Conservation (phyloP, 106 monocot genomes). For the Apostasia ramifera region DNA sequence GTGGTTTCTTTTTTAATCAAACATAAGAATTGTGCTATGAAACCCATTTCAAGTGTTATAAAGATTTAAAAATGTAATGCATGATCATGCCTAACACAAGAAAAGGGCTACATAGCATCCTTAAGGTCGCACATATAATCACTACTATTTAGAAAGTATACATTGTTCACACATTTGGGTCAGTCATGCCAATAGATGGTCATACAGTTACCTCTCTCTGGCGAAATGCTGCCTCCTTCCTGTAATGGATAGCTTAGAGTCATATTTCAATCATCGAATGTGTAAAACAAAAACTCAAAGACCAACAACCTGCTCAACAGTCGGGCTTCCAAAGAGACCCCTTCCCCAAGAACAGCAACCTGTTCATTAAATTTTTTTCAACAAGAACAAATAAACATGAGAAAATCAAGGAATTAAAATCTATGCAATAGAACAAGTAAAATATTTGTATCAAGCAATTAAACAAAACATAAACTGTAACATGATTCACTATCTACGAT, state of each 20-base stretch:
- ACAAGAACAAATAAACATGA: neutral
- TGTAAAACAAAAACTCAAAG: neutral
- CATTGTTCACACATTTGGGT: neutral
- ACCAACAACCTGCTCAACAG: constrained; percentile 69
- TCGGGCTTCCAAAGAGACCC: constrained; percentile 81
- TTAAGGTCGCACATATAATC: neutral
- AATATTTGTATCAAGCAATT: too few relatives aligned
- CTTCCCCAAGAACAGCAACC: constrained; percentile 97
- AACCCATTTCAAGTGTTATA: too few relatives aligned
- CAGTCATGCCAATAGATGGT: neutral
- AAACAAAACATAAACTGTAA: too few relatives aligned
- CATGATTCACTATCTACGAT: too few relatives aligned
- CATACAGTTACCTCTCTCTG: constrained; percentile 77
- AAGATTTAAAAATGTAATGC: too few relatives aligned
- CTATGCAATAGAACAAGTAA: too few relatives aligned
- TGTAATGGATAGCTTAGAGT: constrained; percentile 27
- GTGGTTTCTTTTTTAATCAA: too few relatives aligned
- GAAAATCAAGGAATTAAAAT: too few relatives aligned
- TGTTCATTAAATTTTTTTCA: constrained; percentile 17
- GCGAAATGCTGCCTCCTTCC: constrained; percentile 90
- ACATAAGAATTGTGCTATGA: too few relatives aligned
- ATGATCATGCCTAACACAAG: neutral
- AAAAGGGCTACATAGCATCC: neutral
- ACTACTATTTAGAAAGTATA: neutral
- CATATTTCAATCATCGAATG: neutral